Evolutionary conservation across 495 filamentous ascomycete species (phyloP), one percentile per base, ranked within the genome.

Genomic region (Aspergillus nanangensis): DNA sequence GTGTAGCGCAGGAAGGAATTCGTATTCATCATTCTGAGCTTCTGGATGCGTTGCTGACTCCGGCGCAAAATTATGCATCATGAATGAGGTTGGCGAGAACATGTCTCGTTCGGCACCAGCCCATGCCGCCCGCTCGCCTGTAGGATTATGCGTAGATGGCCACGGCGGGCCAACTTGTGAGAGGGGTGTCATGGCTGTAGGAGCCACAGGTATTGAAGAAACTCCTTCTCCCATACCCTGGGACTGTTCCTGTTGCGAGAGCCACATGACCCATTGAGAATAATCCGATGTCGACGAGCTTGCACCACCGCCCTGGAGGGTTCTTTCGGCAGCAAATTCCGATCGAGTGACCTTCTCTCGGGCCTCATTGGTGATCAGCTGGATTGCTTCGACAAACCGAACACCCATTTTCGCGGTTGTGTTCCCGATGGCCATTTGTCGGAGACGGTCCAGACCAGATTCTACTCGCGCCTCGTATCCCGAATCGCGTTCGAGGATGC

Each of bases 371-470:
- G 57, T 50, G 34, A 63, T 58, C 7, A 44, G 36, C 17, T 48
- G 57, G 4, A 63, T 45, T 8, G 50, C 41, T 24, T 63, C 55
- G 2, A 63, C 60, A 29, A 63, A 58, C 3, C 38, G 47, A 5
- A 63, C 57, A 0, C 57, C 57, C 32, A 58, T 29, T 36, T 54
- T 50, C 2, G 57, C 60, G 3, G 55, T 53, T 35, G 47, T 46
- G 19, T 58, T 61, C 5, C 60, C 60, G 9, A 38, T 44, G 1
- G 60, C 51, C 55, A 63, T 63, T 15, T 23, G 44, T 19, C 47
- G 45, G 3, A 63, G 53, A 38, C 51, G 50, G 18, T 51, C 44
- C 11, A 63, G 17, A 0, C 52, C 60, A 15, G 58, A 56, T 11
- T 27, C 32, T 3, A 61, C 55, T 24, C 52, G 40, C 10, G 39